These are phyloP conservation scores for Parmales sp. DNA, from an alignment of 108 stramenopile genomes.

Conservation along the genomic window DNA sequence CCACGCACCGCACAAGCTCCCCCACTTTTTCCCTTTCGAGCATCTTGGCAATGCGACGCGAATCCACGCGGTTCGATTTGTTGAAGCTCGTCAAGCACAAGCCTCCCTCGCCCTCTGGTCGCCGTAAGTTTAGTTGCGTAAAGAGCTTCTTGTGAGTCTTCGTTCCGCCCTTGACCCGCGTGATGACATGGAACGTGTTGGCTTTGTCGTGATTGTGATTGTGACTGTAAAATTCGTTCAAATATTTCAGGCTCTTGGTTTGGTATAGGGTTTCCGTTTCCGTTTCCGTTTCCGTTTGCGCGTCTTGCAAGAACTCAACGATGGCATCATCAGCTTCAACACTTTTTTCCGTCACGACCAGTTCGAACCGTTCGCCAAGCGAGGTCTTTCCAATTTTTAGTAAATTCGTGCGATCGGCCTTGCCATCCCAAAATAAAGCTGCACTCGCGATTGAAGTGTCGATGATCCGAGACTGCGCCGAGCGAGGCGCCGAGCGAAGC, in stretches of 20 bases:
- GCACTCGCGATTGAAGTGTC: too few species aligned
- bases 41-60: background rate
- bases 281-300: too few species aligned
- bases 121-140: background rate
- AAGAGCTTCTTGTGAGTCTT: slow-evolving; percentile 6
- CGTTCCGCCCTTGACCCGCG: background rate
- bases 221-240: background rate
- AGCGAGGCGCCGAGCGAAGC: too few species aligned
- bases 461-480: too few species aligned
- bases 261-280: background rate
- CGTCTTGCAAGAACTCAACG: background rate
- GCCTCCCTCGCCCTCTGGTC: background rate
- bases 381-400: too few species aligned
- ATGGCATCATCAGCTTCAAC: slow-evolving; percentile 1
- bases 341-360: background rate
- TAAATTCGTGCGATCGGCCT: too few species aligned
- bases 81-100: background rate
- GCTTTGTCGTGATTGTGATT: background rate
- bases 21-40: background rate
- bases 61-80: background rate
- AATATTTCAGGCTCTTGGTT: background rate
- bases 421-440: too few species aligned
- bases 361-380: too few species aligned
- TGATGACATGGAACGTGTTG: background rate
- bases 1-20: background rate